Evolutionary conservation across 1,284 basidiomycete species (phyloP).

Genomic region (Erythrobasidium hasegawianum): DNA sequence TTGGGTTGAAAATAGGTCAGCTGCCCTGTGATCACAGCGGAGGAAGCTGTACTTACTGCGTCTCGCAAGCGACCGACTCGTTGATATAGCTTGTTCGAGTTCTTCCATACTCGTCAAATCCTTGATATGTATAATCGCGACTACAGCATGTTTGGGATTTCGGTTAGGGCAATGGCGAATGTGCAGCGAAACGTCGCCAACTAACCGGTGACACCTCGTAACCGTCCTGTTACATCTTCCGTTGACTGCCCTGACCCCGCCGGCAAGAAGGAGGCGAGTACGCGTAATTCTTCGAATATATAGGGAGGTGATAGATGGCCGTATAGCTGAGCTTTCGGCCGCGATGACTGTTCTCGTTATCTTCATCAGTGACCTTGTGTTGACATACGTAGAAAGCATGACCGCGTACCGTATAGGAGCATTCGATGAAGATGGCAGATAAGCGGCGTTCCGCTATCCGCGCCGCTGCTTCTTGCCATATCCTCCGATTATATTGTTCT

Average conservation of each 20-base stretch:
- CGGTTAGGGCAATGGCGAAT: too few relatives aligned
- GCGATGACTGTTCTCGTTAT: constrained; percentile 51
- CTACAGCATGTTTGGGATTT: too few relatives aligned
- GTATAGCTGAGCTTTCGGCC: constrained; percentile 60
- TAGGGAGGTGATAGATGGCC: constrained; percentile 74
- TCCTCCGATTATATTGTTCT: constrained; percentile 57
- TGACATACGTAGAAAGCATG: not conserved
- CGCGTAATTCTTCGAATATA: constrained; percentile 62
- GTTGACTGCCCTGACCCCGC: constrained; percentile 52
- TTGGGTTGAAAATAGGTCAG: not conserved
- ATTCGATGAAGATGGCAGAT: constrained; percentile 72
- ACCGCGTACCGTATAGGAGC: constrained; percentile 61
- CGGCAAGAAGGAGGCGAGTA: constrained; percentile 55
- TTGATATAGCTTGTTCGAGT: not conserved
- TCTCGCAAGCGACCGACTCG: not conserved
- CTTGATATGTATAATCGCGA: constrained; percentile 77
- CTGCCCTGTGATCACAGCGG: too few relatives aligned
- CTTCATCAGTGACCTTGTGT: not conserved
- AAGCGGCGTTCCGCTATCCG: constrained; percentile 49
- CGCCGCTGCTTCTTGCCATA: constrained; percentile 66
- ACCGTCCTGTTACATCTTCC: constrained; percentile 53
- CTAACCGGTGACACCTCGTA: constrained; percentile 55
- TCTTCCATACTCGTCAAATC: constrained; percentile 50
- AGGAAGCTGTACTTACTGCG: too few relatives aligned
- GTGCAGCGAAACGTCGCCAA: not conserved